Percentiles rank a stretch among this genome's conserved stretches.
Conservation (phyloP, 768 basidiomycete genomes). For the Russula sp. region DNA sequence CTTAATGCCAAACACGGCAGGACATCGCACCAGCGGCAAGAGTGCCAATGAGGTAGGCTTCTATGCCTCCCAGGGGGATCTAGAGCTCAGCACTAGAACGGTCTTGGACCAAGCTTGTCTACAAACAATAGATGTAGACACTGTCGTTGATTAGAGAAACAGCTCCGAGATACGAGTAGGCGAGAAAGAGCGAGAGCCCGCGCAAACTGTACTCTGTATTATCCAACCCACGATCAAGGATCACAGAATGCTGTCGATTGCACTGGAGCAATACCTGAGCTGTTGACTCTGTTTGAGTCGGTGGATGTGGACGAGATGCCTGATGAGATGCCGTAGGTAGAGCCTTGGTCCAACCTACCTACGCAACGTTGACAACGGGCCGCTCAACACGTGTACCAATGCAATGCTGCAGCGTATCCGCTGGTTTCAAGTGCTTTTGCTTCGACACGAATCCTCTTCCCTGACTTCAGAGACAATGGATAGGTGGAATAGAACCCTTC, state of each 20-base stretch:
- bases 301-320: neutral
- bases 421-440: too few relatives aligned
- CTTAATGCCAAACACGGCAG: conserved; percentile 68
- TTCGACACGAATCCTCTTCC: too few relatives aligned
- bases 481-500: too few relatives aligned
- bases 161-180: neutral
- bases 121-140: neutral
- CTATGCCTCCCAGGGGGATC: conserved; percentile 52
- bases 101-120: conserved; percentile 50
- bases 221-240: neutral
- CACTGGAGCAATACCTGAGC: too few relatives aligned
- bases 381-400: neutral
- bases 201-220: neutral
- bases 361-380: neutral
- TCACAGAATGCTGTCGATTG: neutral
- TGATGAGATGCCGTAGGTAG: neutral
- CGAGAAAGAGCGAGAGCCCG: too few relatives aligned
- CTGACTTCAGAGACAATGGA: too few relatives aligned
- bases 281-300: too few relatives aligned
- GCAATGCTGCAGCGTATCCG: neutral
- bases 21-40: conserved; percentile 54
- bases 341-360: too few relatives aligned
- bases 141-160: neutral
- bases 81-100: conserved; percentile 51
- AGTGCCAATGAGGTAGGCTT: conserved; percentile 56